phyloP scores from a whole-genome alignment of 345 rosid genomes.

The Abelmoschus esculentus region DNA sequence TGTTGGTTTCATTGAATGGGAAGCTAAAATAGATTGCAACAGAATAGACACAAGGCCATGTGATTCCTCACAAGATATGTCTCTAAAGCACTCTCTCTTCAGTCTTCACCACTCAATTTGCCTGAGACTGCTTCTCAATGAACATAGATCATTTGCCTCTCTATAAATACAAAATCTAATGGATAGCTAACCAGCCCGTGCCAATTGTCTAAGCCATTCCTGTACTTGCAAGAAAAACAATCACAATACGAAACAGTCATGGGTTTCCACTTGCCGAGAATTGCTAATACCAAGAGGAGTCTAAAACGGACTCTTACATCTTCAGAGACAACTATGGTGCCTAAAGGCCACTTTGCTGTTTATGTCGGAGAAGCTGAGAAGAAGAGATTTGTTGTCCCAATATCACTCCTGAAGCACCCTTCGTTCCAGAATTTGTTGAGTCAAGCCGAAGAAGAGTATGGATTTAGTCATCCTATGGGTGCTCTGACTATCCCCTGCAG shows the following conservation, averaged over 20 bases:
- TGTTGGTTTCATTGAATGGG: slow-evolving; percentile 6
- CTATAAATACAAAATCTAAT: background rate
- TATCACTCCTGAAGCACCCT: slow-evolving; percentile 34
- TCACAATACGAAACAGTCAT: background rate
- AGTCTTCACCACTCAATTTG: background rate
- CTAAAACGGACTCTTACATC: background rate
- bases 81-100: background rate
- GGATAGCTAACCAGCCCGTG: background rate
- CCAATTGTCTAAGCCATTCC: background rate
- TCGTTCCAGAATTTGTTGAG: slow-evolving; percentile 37
- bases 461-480: slow-evolving; percentile 43
- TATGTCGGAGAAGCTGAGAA: slow-evolving; percentile 45
- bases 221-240: background rate
- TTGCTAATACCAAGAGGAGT: background rate
- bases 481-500: slow-evolving; percentile 50
- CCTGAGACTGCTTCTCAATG: background rate
- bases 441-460: slow-evolving; percentile 46
- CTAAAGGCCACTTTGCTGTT: slow-evolving; percentile 41
- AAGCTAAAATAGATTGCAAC: background rate
- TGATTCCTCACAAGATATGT: background rate
- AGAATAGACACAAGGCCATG: slow-evolving; percentile 3
- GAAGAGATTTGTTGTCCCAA: slow-evolving; percentile 40
- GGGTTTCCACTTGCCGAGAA: background rate
- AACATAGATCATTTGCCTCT: background rate
- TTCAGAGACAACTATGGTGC: slow-evolving; percentile 5